phyloP scores from a whole-genome alignment of 768 basidiomycete species.

The Coprinellus micaceus region DNA sequence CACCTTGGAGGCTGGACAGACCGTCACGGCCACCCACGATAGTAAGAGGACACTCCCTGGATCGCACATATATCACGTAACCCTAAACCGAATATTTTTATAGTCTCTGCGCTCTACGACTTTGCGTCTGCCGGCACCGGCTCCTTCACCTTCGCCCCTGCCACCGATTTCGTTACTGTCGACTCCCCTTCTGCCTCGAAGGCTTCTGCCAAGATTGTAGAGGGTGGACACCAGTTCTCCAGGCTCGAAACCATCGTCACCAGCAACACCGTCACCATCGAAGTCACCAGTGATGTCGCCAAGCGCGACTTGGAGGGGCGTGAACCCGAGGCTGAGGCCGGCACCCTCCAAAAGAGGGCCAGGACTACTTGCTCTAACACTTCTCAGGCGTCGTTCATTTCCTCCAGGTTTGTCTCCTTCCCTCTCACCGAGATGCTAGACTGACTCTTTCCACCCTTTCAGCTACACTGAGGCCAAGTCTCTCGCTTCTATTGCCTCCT shows the following conservation, averaged over 20 bases:
- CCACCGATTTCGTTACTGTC: slow-evolving; percentile 34
- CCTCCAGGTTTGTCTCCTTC: slow-evolving; percentile 28
- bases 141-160: slow-evolving; percentile 36
- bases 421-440: not conserved
- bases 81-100: not conserved
- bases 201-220: not conserved
- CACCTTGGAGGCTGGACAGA: slow-evolving; percentile 37
- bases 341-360: slow-evolving; percentile 38
- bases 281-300: slow-evolving; percentile 32
- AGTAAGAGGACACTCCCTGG: slow-evolving; percentile 20
- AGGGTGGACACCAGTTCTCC: slow-evolving; percentile 18
- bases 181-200: slow-evolving; percentile 20
- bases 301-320: slow-evolving; percentile 25
- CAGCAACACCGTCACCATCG: slow-evolving; percentile 27
- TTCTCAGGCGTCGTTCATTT: slow-evolving; percentile 35
- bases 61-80: not conserved
- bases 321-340: too few species aligned
- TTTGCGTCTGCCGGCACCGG: slow-evolving; percentile 39
- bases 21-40: slow-evolving; percentile 35
- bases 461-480: slow-evolving; percentile 40
- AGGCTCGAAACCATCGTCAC: slow-evolving; percentile 22
- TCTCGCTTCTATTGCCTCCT: slow-evolving; percentile 29
- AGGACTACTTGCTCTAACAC: slow-evolving; percentile 33
- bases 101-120: slow-evolving; percentile 41
- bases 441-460: not conserved